Conservation (phyloP, 345 rosid species). For the Lepidium africanum region DNA sequence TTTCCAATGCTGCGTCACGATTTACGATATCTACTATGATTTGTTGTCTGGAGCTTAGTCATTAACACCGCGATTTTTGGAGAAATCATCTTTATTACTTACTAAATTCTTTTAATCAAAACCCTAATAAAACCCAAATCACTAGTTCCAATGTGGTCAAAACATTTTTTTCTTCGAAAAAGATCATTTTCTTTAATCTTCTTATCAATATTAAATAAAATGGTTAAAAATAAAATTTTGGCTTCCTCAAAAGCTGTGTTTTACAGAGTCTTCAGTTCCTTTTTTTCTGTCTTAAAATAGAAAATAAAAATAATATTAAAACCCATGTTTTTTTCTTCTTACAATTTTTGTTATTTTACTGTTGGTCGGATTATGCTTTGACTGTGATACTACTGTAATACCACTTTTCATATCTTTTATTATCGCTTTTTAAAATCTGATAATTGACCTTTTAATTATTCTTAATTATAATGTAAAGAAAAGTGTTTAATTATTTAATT, state of each 20-base stretch:
- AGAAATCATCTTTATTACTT: not conserved
- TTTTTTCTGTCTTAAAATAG: not conserved
- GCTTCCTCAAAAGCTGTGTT: conserved; percentile 19
- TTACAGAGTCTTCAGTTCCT: conserved; percentile 12
- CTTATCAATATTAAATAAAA: not conserved
- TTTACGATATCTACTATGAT: conserved; percentile 24
- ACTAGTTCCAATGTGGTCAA: conserved; percentile 26
- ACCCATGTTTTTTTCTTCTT: not conserved
- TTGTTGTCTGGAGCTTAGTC: conserved; percentile 23
- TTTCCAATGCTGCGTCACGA: conserved; percentile 11
- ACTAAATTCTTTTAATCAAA: not conserved
- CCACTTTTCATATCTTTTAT: not conserved
- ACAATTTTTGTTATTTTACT: conserved; percentile 5
- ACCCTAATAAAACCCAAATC: not conserved
- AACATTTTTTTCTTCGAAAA: conserved; percentile 1
- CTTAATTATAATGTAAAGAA: not conserved
- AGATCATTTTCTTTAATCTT: not conserved
- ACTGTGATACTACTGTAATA: not conserved
- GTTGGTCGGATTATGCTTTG: conserved; percentile 18
- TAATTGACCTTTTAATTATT: not conserved
- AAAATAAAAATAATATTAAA: not conserved
- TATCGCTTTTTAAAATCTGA: not conserved
- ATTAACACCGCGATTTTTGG: conserved; percentile 26
- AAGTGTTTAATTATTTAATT: not conserved
- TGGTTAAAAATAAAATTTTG: not conserved